Evolutionary conservation across 73 alveolate species (phyloP), one percentile per base, ranked within the genome.

Genomic region (Paramecium bursaria): DNA sequence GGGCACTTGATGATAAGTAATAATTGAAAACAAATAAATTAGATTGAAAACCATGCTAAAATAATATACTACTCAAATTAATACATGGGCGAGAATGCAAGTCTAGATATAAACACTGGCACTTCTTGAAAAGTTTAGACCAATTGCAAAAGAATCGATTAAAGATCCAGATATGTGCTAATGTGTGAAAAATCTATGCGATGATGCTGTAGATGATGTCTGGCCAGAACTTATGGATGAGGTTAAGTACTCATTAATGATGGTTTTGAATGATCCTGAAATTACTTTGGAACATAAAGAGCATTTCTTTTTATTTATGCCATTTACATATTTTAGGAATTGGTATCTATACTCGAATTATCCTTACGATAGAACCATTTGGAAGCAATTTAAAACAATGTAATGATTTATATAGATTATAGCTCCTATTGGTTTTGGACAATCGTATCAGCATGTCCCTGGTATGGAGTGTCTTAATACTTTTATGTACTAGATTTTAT

Each of bases 151-250:
- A 23, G 76, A 79, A 33, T 67, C 77, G 4, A 21, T 79, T 11
- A 79, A 79, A 79, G 89, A 79, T 46, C 89, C 89, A 15, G 89
- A 79, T 50, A 79, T 79, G 89, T 73, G 85, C 33, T 61, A 79
- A 10, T 79, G 75, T 42, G 85, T 79, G 57, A 54, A 79, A 39
- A 22, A 30, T 53, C 50, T 49, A 7, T 53, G 51, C 11, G 89
- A 79, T 54, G 89, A 53, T 52, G 30, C 82, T 10, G 89, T 79
- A 0, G 89, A 79, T 79, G 89, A 49, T 39, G 22, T 54, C 5
- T 79, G 76, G 73, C 89, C 89, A 22, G 76, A 53, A 26, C 51
- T 79, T 26, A 49, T 79, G 7, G 89, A 79, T 79, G 89, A 79
- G 33, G 73, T 79, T 6, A 79, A 54, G 48, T 79, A 79, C 57